Conservation (phyloP, 2,329 filamentous ascomycete genomes). For the Acrodontium crateriforme region DNA sequence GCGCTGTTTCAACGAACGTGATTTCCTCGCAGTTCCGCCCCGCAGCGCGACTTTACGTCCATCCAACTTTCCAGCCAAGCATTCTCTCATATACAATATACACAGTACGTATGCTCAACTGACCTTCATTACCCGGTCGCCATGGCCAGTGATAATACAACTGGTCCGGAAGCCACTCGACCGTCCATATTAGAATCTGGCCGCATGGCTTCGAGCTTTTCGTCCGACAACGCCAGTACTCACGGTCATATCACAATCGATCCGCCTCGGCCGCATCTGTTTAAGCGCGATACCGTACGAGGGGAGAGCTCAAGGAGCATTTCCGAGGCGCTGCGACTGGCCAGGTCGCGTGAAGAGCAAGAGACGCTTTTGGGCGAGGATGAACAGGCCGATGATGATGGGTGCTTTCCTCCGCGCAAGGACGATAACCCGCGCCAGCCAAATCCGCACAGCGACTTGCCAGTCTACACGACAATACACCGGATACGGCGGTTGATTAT, state of each 20-base stretch:
- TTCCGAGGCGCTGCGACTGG: conserved; percentile 25
- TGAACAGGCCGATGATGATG: conserved; percentile 32
- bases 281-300: conserved; percentile 13
- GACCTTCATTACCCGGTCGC: too few relatives aligned
- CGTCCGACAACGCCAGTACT: too few relatives aligned
- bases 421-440: conserved; percentile 29
- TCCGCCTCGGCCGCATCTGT: conserved; percentile 16
- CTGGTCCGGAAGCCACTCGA: too few relatives aligned
- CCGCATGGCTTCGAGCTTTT: too few relatives aligned
- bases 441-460: conserved; percentile 48
- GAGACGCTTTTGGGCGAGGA: conserved; percentile 33
- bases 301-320: conserved; percentile 22
- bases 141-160: too few relatives aligned
- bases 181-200: too few relatives aligned
- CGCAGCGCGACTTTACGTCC: too few relatives aligned
- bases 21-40: too few relatives aligned
- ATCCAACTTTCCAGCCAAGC: too few relatives aligned
- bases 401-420: conserved; percentile 26
- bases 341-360: conserved; percentile 34
- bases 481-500: conserved; percentile 33
- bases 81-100: too few relatives aligned
- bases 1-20: too few relatives aligned
- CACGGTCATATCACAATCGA: conserved; percentile 16
- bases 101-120: too few relatives aligned
- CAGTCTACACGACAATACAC: conserved; percentile 67